These are phyloP conservation scores for Gynostemma pentaphyllum DNA, from an alignment of 306 rosid species.

Conservation along the genomic window DNA sequence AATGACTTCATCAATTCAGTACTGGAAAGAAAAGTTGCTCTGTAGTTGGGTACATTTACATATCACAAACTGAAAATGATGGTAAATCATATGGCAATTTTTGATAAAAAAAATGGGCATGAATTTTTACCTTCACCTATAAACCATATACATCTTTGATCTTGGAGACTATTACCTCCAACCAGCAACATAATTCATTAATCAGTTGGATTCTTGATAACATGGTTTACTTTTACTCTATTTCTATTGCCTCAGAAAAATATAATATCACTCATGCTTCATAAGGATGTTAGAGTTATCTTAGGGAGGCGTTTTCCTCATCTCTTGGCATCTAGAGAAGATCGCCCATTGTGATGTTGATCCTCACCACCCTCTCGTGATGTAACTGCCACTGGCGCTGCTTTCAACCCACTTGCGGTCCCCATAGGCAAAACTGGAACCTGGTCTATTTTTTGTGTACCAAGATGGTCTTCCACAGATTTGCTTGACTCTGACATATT, in stretches of 20 bases:
- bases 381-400: too few relatives aligned
- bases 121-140: not conserved
- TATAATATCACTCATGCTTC: not conserved
- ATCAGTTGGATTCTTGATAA: constrained; percentile 3
- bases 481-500: constrained; percentile 21
- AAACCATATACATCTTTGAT: not conserved
- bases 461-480: constrained; percentile 15
- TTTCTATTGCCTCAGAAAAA: constrained; percentile 5
- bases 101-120: not conserved
- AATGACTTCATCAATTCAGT: constrained; percentile 1
- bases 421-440: constrained; percentile 21
- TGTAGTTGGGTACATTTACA: not conserved
- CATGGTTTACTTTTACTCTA: not conserved
- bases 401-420: constrained; percentile 11
- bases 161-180: not conserved
- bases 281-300: constrained; percentile 3
- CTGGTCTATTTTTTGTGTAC: constrained; percentile 19
- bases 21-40: not conserved
- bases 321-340: constrained; percentile 24
- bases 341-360: constrained; percentile 20
- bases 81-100: not conserved
- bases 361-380: constrained; percentile 22
- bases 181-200: not conserved
- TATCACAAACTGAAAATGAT: not conserved
- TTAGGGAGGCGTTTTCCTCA: constrained; percentile 13